Percentiles rank a stretch among this genome's conserved stretches.
Evolutionary conservation across 1,139 yeast genomes (phyloP).

Genomic region (Arxiozyma slooffiae): DNA sequence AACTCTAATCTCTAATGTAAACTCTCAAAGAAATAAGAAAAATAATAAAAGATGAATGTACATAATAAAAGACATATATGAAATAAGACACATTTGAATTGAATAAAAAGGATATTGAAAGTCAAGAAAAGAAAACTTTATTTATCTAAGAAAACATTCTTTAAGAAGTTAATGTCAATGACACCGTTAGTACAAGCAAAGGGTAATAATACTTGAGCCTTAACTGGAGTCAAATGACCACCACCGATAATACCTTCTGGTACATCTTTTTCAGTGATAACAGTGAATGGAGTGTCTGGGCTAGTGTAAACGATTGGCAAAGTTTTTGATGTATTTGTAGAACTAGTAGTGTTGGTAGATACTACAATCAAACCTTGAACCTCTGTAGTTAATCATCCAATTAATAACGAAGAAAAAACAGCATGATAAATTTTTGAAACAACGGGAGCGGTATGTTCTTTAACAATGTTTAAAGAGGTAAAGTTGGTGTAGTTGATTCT

Average conservation of each 20-base stretch:
- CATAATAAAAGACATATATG: neutral
- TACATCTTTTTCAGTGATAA: conserved; percentile 16
- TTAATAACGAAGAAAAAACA: conserved; percentile 15
- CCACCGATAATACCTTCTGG: conserved; percentile 24
- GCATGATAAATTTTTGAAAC: conserved; percentile 26
- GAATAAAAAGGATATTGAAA: neutral
- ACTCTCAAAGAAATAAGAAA: neutral
- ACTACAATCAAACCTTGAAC: conserved; percentile 24
- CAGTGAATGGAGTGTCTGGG: conserved; percentile 11
- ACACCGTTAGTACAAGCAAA: conserved; percentile 25
- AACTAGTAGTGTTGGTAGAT: conserved; percentile 17
- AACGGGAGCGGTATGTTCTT: conserved; percentile 10
- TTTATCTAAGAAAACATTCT: conserved; percentile 13
- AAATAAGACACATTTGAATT: neutral
- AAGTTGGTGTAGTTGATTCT: conserved; percentile 17
- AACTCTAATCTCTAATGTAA: neutral
- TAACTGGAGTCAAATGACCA: conserved; percentile 26
- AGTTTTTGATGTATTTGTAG: conserved; percentile 10
- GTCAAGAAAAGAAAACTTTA: neutral
- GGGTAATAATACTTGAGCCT: conserved; percentile 26
- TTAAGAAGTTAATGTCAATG: conserved; percentile 12
- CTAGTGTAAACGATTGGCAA: conserved; percentile 24
- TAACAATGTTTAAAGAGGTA: conserved; percentile 13
- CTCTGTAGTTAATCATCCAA: conserved; percentile 14
- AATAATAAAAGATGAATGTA: neutral